Conservation (phyloP, 352 stramenopile species). For the Phytophthora cactorum region DNA sequence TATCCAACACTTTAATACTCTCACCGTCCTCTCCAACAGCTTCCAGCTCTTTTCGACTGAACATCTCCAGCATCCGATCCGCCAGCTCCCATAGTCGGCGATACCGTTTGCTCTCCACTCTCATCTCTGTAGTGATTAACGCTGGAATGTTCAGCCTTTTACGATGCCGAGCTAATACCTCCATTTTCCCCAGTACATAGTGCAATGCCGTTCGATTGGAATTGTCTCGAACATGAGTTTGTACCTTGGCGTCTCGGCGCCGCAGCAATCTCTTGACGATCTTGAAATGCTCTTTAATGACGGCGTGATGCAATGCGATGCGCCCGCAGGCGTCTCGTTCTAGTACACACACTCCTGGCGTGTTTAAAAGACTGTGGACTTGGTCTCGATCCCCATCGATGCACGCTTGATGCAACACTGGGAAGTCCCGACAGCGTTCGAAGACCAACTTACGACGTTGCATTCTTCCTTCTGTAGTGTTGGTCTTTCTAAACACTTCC, state of each 20-base stretch:
- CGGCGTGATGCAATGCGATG: conserved; percentile 59
- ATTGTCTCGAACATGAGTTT: conserved; percentile 52
- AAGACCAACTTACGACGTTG: conserved; percentile 37
- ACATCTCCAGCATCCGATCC: conserved; percentile 41
- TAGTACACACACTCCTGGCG: conserved; percentile 28
- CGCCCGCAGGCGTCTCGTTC: conserved; percentile 47
- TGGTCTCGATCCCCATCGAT: conserved; percentile 23
- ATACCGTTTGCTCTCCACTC: conserved; percentile 30
- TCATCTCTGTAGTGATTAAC: conserved; percentile 16
- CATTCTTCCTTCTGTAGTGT: conserved; percentile 6
- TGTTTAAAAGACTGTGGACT: conserved; percentile 28
- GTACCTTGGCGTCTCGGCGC: conserved; percentile 44
- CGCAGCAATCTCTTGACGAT: conserved; percentile 42
- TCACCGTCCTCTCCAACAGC: conserved; percentile 2
- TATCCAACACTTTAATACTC: conserved; percentile 35
- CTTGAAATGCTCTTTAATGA: conserved; percentile 43
- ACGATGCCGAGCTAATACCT: conserved; percentile 21
- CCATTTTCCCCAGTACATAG: conserved; percentile 56
- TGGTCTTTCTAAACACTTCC: conserved; percentile 41
- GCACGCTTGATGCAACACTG: conserved; percentile 45
- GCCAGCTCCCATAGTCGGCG: conserved; percentile 43
- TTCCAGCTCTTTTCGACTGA: conserved; percentile 8
- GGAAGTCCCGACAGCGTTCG: conserved; percentile 41
- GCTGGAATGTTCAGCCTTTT: background rate
- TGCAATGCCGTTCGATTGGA: conserved; percentile 45